Base-by-base conservation (phyloP, 2,329 filamentous ascomycete species). In the Ambrosiella beaveri region DNA sequence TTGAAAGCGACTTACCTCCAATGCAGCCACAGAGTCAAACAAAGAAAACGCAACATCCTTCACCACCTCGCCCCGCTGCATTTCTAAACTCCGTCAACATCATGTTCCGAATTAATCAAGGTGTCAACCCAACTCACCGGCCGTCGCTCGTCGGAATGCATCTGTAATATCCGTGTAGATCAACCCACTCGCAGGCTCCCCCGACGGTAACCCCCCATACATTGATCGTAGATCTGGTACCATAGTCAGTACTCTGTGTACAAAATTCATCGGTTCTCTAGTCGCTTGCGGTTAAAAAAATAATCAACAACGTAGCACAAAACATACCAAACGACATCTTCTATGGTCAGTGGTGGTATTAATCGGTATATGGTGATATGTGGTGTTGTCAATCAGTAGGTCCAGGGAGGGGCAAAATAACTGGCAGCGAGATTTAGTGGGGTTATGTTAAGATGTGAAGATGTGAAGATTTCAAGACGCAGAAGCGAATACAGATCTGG, bases 21-120 rank as follows among this genome's bases (percentile, higher is more conserved):
- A 76, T 64, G 87, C 87, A 62, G 88, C 87, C 64, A 98, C 93
- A 54, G 90, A 85, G 71, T 97, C 93, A 64, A 95, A 96, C 3
- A 98, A 77, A 1, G 89, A 95, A 66, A 98, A 97, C 67, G 81
- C 82, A 50, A 86, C 87, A 88, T 97, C 90, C 72, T 96, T 96
- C 62, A 97, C 78, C 2, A 98, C 78, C 64, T 94, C 82, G 38
- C 93, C 93, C 5, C 56, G 56, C 45, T 55, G 56, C 59, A 61
- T 56, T 38, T 61, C 59, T 61, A 41, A 19, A 3, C 35, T 40
- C 19, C 9, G 36, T 39, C n/a, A 39, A 44, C 39, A 55, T 44
- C 17, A 8, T n/a, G 19, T 19, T 6, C 11, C 35, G 51, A 54
- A 27, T 27, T 19, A 11, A 44, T 54, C 7, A 44, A 35, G 15